Conservation (phyloP, 768 basidiomycete genomes). For the Mycena indigotica region DNA sequence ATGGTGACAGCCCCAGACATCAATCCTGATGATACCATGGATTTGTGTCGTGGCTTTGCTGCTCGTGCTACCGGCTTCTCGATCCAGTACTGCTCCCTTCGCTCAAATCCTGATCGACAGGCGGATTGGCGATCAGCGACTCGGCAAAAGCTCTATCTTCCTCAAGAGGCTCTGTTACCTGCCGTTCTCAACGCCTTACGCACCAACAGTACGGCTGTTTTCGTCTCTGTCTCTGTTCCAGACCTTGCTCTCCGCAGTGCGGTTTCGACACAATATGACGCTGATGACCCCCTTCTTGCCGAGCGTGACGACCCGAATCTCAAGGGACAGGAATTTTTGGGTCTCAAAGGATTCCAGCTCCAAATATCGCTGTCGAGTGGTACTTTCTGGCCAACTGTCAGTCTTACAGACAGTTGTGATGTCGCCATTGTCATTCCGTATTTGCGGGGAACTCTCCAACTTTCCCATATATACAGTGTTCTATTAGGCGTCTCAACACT, state of each 20-base stretch:
- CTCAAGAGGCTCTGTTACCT: constrained; percentile 52
- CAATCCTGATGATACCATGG: constrained; percentile 67
- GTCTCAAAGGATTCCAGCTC: constrained; percentile 28
- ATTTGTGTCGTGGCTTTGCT: constrained; percentile 70
- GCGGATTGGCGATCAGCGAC: constrained; percentile 42
- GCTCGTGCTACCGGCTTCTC: constrained; percentile 53
- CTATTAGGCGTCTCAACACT: constrained; percentile 64
- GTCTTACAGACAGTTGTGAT: constrained; percentile 44
- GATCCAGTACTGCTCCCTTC: constrained; percentile 58
- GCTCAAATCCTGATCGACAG: constrained; percentile 39
- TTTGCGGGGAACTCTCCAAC: constrained; percentile 53
- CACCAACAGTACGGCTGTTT: constrained; percentile 40
- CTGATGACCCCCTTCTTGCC: constrained; percentile 63
- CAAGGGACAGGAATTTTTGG: constrained; percentile 47
- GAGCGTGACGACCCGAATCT: constrained; percentile 53
- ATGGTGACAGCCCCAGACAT: constrained; percentile 81
- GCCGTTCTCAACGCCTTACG: constrained; percentile 39
- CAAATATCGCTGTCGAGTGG: constrained; percentile 18
- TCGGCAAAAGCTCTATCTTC: constrained; percentile 57
- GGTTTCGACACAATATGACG: constrained; percentile 65
- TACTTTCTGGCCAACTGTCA: constrained; percentile 23
- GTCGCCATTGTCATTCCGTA: constrained; percentile 54
- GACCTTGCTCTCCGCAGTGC: constrained; percentile 60
- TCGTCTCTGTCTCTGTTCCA: constrained; percentile 47
- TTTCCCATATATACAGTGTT: constrained; percentile 70